phyloP scores from a whole-genome alignment of 140 eudicot species.

The Ambrosia hybrid region DNA sequence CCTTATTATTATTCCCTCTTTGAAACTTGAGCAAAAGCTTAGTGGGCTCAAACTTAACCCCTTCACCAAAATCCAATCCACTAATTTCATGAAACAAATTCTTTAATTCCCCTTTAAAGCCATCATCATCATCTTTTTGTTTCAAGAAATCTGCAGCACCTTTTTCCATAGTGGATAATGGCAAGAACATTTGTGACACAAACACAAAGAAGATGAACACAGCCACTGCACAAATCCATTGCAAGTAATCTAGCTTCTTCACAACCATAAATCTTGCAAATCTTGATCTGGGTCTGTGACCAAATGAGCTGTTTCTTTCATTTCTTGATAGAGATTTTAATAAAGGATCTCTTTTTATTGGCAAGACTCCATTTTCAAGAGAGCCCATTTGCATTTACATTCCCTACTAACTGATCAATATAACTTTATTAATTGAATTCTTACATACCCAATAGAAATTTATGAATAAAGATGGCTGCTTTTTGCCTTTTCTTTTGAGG shows the following conservation, averaged over 20 bases:
- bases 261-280: conserved; percentile 68
- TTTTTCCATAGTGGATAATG: conserved; percentile 59
- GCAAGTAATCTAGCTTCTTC: conserved; percentile 75
- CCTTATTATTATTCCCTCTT: conserved; percentile 32
- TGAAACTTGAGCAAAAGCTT: conserved; percentile 58
- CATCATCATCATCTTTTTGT: conserved; percentile 22
- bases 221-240: conserved; percentile 77
- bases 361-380: conserved; percentile 69
- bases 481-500: conserved; percentile 12
- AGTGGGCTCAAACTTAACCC: conserved; percentile 68
- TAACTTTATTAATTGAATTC: conserved; percentile 3
- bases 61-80: conserved; percentile 82
- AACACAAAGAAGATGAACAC: conserved; percentile 72
- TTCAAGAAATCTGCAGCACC: conserved; percentile 35
- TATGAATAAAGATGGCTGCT: conserved; percentile 19
- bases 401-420: neutral
- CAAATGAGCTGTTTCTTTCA: conserved; percentile 47
- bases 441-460: conserved; percentile 21
- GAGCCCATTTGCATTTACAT: conserved; percentile 60
- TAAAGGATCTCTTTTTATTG: conserved; percentile 69
- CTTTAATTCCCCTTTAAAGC: conserved; percentile 21
- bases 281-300: conserved; percentile 79
- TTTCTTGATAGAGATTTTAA: conserved; percentile 52
- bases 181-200: conserved; percentile 70
- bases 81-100: conserved; percentile 53